These are phyloP conservation scores for Saccharomycopsis microspora DNA, from an alignment of 805 yeast species.

Conservation along the genomic window DNA sequence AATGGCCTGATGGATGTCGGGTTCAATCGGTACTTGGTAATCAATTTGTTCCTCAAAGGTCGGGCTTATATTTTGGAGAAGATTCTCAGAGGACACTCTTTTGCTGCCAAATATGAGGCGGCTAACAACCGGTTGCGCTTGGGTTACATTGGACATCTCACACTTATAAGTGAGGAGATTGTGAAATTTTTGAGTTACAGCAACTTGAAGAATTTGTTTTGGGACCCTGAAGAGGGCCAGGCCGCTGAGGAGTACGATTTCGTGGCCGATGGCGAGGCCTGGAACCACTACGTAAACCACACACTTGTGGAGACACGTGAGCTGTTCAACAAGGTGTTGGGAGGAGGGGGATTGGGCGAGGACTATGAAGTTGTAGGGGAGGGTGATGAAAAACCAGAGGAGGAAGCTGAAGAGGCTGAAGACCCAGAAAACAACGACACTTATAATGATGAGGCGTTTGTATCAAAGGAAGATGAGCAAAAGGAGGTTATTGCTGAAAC, in stretches of 20 bases:
- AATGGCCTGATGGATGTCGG: slow-evolving; percentile 66
- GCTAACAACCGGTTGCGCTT: slow-evolving; percentile 49
- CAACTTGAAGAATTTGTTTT: slow-evolving; percentile 20
- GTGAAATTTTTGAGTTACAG: slow-evolving; percentile 62
- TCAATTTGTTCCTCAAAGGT: slow-evolving; percentile 50
- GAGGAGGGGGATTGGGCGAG: slow-evolving; percentile 58
- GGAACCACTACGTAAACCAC: slow-evolving; percentile 78
- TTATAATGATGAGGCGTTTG: slow-evolving; percentile 24
- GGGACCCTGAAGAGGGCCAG: slow-evolving; percentile 20
- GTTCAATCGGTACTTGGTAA: slow-evolving; percentile 52
- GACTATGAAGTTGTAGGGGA: slow-evolving; percentile 21
- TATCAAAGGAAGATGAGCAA: slow-evolving; percentile 21
- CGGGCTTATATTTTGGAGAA: slow-evolving; percentile 39
- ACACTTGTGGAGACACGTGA: slow-evolving; percentile 82
- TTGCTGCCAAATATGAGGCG: slow-evolving; percentile 50
- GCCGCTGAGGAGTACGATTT: slow-evolving; percentile 28
- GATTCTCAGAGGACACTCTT: slow-evolving; percentile 54
- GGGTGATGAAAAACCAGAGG: slow-evolving; percentile 12
- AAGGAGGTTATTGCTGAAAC: slow-evolving; percentile 26
- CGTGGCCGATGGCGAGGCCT: slow-evolving; percentile 35
- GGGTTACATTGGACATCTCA: slow-evolving; percentile 96
- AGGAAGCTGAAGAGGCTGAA: slow-evolving; percentile 3
- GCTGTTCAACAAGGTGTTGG: slow-evolving; percentile 87
- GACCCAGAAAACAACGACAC: slow-evolving; percentile 26
- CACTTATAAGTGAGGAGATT: slow-evolving; percentile 88